These are phyloP conservation scores for Emericellopsis terricola DNA, from an alignment of 495 filamentous ascomycete species.

Conservation along the genomic window DNA sequence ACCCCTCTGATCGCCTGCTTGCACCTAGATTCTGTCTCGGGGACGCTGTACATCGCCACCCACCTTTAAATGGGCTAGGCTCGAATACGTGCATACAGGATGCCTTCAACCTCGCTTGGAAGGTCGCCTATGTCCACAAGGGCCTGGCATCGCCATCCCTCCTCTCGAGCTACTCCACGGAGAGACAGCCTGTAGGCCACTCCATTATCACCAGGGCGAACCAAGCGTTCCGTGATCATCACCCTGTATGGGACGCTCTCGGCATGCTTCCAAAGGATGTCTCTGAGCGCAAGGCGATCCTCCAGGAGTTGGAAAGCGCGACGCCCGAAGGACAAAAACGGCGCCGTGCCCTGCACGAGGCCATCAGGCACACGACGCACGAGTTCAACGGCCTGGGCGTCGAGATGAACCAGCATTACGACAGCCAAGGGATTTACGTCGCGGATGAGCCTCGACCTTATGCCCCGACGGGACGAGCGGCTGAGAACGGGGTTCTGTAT, in stretches of 20 bases:
- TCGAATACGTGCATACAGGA: constrained; percentile 31
- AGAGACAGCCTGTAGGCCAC: constrained; percentile 24
- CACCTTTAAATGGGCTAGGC: constrained; percentile 28
- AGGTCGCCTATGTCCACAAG: constrained; percentile 21
- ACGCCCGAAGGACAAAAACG: constrained; percentile 10
- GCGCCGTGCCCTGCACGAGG: constrained; percentile 9
- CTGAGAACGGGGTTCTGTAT: constrained; percentile 6
- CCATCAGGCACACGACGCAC: constrained; percentile 12
- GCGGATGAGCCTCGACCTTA: constrained; percentile 8
- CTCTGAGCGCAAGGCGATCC: constrained; percentile 1
- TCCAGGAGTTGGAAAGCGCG: constrained; percentile 3
- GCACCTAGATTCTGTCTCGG: constrained; percentile 24
- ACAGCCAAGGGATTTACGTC: constrained; percentile 9
- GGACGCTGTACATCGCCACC: constrained; percentile 28
- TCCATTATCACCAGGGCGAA: constrained; percentile 21
- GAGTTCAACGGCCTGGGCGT: constrained; percentile 21
- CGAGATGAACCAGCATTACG: constrained; percentile 24
- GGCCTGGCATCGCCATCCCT: constrained; percentile 11
- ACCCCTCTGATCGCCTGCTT: too few relatives aligned
- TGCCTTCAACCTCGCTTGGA: constrained; percentile 33
- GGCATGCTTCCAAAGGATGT: constrained; percentile 12
- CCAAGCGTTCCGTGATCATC: constrained; percentile 16
- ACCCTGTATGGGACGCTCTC: constrained; percentile 11
- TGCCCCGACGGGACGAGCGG: constrained; percentile 2
- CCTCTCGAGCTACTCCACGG: constrained; percentile 15